phyloP scores from a whole-genome alignment of 495 filamentous ascomycete species.

The Neurospora sp. region DNA sequence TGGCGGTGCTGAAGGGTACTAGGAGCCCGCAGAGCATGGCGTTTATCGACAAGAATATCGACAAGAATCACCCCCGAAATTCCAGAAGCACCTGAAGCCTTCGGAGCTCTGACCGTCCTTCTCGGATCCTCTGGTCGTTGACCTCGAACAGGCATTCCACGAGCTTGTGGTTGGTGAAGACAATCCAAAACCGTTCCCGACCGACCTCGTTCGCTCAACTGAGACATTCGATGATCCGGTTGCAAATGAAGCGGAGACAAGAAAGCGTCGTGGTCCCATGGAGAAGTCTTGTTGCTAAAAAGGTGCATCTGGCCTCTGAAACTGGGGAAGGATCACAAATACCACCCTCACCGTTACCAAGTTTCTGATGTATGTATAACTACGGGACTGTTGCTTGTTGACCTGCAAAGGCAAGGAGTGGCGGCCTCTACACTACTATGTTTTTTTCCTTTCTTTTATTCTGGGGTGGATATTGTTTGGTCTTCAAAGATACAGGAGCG shows the following conservation, averaged over 20 bases:
- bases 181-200: background rate
- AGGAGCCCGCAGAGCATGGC: background rate
- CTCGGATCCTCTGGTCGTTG: background rate
- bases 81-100: too few species aligned
- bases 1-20: conserved; percentile 34
- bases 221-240: background rate
- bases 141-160: background rate
- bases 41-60: background rate
- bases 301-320: background rate
- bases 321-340: background rate
- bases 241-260: background rate
- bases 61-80: background rate
- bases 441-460: background rate
- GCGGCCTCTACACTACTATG: background rate
- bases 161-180: background rate
- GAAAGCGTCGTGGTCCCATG: background rate
- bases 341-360: background rate
- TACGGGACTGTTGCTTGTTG: background rate
- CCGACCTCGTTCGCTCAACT: background rate
- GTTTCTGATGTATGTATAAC: background rate
- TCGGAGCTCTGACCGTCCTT: too few species aligned
- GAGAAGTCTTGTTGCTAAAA: background rate
- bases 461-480: background rate
- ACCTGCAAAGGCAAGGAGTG: background rate
- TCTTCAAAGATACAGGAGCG: background rate